These are phyloP conservation scores for Phyllostachys edulis DNA, from an alignment of 176 grass and related monocot genomes.

Conservation along the genomic window DNA sequence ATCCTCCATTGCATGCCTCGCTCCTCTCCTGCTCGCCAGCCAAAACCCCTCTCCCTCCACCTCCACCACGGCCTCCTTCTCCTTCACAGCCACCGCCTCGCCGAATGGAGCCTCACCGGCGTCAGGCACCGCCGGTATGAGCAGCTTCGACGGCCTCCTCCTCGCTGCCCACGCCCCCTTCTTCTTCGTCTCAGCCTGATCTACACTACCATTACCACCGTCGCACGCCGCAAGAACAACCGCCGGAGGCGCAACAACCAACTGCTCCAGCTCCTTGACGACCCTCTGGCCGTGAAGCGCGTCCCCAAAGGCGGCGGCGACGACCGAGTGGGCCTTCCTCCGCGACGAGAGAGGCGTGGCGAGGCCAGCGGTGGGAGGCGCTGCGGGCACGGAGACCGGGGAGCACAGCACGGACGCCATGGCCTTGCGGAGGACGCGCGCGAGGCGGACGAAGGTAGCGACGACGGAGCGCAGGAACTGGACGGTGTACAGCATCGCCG, in stretches of 20 bases:
- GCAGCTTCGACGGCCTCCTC: slow-evolving; percentile 53
- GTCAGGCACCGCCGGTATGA: slow-evolving; percentile 48
- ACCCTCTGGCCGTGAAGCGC: background rate
- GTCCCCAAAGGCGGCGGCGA: background rate
- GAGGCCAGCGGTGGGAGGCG: background rate
- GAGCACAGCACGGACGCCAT: slow-evolving; percentile 23
- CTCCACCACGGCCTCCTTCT: slow-evolving; percentile 24
- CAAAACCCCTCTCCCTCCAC: slow-evolving; percentile 57
- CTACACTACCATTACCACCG: background rate
- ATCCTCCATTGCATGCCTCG: slow-evolving; percentile 78
- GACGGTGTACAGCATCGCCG: slow-evolving; percentile 24
- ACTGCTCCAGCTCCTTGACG: background rate
- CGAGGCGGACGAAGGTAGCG: slow-evolving; percentile 16
- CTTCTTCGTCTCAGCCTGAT: background rate
- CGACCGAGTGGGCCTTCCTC: background rate
- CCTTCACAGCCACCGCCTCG: slow-evolving; percentile 10
- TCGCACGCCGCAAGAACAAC: background rate
- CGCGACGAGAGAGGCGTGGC: slow-evolving; percentile 14
- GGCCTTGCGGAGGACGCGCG: slow-evolving; percentile 24
- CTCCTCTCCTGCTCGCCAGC: slow-evolving; percentile 59
- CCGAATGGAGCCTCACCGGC: background rate
- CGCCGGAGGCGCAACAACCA: background rate
- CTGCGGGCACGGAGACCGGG: background rate
- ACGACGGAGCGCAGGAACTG: slow-evolving; percentile 33
- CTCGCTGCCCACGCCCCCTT: slow-evolving; percentile 34